Evolutionary conservation across 441 rosid genomes (phyloP), one percentile per base, ranked within the genome.

Genomic region (Erodium chrysanthum): DNA sequence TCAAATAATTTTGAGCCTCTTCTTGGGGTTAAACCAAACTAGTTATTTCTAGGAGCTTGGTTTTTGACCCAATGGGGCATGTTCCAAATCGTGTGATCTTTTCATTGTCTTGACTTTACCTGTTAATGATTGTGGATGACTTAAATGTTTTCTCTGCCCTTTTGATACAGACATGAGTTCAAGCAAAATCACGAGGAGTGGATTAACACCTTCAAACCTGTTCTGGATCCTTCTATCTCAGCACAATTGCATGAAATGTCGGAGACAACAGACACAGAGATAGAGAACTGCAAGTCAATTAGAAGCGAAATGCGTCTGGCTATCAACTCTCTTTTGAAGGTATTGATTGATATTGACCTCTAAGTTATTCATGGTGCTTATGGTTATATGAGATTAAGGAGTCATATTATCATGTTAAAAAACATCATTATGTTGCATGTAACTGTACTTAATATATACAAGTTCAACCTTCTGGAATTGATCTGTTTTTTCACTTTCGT

Each of bases 291-390:
- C 84, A 89, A 80, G 68, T 77, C 83, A 60, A 79, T 94, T 63
- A 83, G 86, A 79, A 83, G 77, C 66, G 92, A 94, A 80, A 80
- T 82, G 84, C 89, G 99, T 48, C 73, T 76, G 25, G 96, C 96
- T 17, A 69, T 94, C 73, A 78, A 75, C 67, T 81, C 86, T 40
- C 92, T 94, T 81, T 80, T 94, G 75, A 87, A 94, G 96, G 99
- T 90, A 81, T 71, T 42, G 1, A 12, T 50, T 22, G 27, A 21
- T 58, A 12, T 58, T 21, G 29, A 58, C 22, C 40, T 7, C 17
- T 58, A 20, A 58, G 62, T 22, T 20, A 21, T 58, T 58, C 5
- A 2, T 2, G 29, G 10, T 58, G 29, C 29, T 58, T 58, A 23
- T 58, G 29, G 62, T 58, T 58, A 21, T 23, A 58, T 21, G 29